phyloP scores from a whole-genome alignment of 805 yeast genomes.

The Jamesozyma gamospora region DNA sequence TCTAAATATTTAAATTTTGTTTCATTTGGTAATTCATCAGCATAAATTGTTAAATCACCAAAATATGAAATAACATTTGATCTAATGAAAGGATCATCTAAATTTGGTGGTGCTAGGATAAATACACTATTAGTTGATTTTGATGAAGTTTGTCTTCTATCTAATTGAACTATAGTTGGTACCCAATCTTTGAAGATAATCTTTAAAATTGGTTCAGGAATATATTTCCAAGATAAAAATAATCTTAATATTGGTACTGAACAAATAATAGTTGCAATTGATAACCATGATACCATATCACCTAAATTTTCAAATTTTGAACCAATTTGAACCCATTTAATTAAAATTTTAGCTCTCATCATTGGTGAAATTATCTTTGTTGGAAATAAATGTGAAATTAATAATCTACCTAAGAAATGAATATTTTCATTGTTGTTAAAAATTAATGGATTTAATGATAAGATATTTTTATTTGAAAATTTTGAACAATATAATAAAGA shows the following conservation, averaged over 20 bases:
- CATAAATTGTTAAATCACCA: constrained; percentile 64
- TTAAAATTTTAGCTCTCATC: constrained; percentile 53
- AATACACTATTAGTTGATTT: constrained; percentile 46
- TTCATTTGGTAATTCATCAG: constrained; percentile 22
- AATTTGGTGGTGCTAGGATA: constrained; percentile 78
- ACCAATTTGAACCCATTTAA: constrained; percentile 82
- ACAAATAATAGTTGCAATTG: constrained; percentile 73
- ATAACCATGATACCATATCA: constrained; percentile 91
- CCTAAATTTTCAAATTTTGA: constrained; percentile 67
- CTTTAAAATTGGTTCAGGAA: constrained; percentile 48
- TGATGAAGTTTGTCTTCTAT: constrained; percentile 56
- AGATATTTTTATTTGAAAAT: constrained; percentile 22
- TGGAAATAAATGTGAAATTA: constrained; percentile 57
- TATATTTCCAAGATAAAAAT: constrained; percentile 62
- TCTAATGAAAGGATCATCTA: constrained; percentile 68
- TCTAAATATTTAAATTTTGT: constrained; percentile 41
- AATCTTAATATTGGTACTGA: constrained; percentile 75
- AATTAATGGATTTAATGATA: constrained; percentile 59
- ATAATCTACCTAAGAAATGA: constrained; percentile 68
- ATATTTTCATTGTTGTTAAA: constrained; percentile 57
- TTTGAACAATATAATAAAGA: constrained; percentile 54
- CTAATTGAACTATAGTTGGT: constrained; percentile 82
- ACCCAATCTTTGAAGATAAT: constrained; percentile 78
- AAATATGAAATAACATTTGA: constrained; percentile 78
- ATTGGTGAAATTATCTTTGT: constrained; percentile 7